These are phyloP conservation scores for Diospyros kaki DNA, from an alignment of 148 eudicot species.

Conservation along the genomic window DNA sequence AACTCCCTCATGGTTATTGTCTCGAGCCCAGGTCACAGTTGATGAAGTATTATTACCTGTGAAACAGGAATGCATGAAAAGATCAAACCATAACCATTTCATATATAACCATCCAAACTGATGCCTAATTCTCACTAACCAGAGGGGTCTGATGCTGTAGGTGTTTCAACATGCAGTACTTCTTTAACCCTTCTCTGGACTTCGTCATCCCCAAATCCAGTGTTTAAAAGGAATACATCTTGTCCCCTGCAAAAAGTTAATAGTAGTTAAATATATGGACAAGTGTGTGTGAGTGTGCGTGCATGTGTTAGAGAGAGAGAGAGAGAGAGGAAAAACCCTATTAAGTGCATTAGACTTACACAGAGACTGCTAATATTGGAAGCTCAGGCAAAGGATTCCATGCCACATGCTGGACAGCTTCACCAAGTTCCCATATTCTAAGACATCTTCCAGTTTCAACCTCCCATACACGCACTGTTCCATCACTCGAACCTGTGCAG, in stretches of 20 bases:
- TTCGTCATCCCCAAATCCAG: slow-evolving; percentile 72
- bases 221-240: slow-evolving; percentile 64
- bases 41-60: slow-evolving; percentile 37
- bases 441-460: slow-evolving; percentile 89
- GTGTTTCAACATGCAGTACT: slow-evolving; percentile 49
- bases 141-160: slow-evolving; percentile 48
- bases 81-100: not conserved
- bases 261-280: not conserved
- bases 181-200: slow-evolving; percentile 55
- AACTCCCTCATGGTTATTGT: slow-evolving; percentile 66
- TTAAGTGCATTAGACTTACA: slow-evolving; percentile 40
- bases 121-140: slow-evolving; percentile 39
- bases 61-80: slow-evolving; percentile 13
- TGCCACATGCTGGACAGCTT: slow-evolving; percentile 59
- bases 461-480: slow-evolving; percentile 90
- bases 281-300: not conserved
- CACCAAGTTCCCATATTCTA: slow-evolving; percentile 76
- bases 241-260: slow-evolving; percentile 50
- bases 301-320: not conserved
- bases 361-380: slow-evolving; percentile 78
- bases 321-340: not conserved
- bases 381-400: slow-evolving; percentile 88
- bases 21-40: slow-evolving; percentile 63
- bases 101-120: not conserved
- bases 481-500: slow-evolving; percentile 74